Evolutionary conservation across 306 rosid species (phyloP).

Genomic region (Hylodesmum podocarpum): DNA sequence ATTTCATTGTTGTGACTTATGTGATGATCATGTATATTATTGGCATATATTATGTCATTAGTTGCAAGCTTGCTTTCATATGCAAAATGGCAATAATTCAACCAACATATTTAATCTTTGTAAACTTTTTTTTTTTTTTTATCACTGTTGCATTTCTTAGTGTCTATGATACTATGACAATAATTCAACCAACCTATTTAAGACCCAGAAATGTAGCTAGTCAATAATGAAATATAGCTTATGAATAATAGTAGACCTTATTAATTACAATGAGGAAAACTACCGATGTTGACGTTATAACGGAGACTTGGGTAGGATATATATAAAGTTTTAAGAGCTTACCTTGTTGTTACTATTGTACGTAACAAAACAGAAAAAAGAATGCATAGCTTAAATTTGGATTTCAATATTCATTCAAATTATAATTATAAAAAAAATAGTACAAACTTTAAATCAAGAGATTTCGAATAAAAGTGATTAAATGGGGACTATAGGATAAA

Average conservation of each 20-base stretch:
- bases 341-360: too few relatives aligned
- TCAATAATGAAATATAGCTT: too few relatives aligned
- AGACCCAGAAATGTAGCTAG: not conserved
- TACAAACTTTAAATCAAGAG: not conserved
- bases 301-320: too few relatives aligned
- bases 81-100: too few relatives aligned
- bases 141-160: not conserved
- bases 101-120: too few relatives aligned
- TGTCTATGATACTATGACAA: not conserved
- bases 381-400: not conserved
- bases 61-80: too few relatives aligned
- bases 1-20: not conserved
- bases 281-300: too few relatives aligned
- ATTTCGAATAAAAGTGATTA: too few relatives aligned
- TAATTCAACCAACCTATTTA: not conserved
- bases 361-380: too few relatives aligned
- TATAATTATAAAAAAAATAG: not conserved
- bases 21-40: not conserved
- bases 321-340: too few relatives aligned
- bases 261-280: not conserved
- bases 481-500: too few relatives aligned
- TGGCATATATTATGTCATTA: not conserved
- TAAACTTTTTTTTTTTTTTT: too few relatives aligned
- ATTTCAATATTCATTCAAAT: not conserved
- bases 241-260: not conserved